Evolutionary conservation across 2,329 filamentous ascomycete species (phyloP).

Genomic region (Fusarium sp.): DNA sequence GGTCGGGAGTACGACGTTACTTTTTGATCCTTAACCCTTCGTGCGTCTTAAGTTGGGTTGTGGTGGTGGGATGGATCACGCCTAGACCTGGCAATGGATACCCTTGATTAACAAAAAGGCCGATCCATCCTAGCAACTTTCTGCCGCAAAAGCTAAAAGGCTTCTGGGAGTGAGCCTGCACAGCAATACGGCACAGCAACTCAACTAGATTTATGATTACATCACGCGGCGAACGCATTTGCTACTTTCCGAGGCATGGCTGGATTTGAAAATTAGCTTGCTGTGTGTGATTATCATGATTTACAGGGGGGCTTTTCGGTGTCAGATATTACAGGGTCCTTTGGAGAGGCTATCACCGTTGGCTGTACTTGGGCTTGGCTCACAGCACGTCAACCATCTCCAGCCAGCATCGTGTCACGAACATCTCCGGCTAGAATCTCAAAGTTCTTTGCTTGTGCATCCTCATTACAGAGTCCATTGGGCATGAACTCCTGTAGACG

Average conservation of each 20-base stretch:
- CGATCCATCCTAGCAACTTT: conserved; percentile 8
- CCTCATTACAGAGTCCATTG: conserved; percentile 20
- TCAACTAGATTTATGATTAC: conserved; percentile 16
- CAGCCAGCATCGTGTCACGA: background rate
- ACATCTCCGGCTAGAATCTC: conserved; percentile 6
- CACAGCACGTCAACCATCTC: background rate
- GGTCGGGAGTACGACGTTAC: conserved; percentile 33
- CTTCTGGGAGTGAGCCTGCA: conserved; percentile 13
- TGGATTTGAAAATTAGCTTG: conserved; percentile 7
- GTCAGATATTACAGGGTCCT: conserved; percentile 36
- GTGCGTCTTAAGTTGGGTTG: conserved; percentile 32
- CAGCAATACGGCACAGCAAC: conserved; percentile 19
- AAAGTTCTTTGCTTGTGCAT: conserved; percentile 13
- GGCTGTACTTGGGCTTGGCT: background rate
- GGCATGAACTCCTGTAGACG: conserved; percentile 9
- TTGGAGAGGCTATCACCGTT: conserved; percentile 21
- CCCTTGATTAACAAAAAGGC: conserved; percentile 15
- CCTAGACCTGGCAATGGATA: background rate
- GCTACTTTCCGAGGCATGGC: conserved; percentile 34
- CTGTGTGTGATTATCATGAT: conserved; percentile 16
- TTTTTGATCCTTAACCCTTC: conserved; percentile 36
- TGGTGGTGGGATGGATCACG: conserved; percentile 40
- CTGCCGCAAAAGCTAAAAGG: conserved; percentile 4
- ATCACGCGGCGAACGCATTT: conserved; percentile 36
- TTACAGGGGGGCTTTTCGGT: conserved; percentile 23